Conservation (phyloP, 108 stramenopile genomes). For the Nitzschia sp. region DNA sequence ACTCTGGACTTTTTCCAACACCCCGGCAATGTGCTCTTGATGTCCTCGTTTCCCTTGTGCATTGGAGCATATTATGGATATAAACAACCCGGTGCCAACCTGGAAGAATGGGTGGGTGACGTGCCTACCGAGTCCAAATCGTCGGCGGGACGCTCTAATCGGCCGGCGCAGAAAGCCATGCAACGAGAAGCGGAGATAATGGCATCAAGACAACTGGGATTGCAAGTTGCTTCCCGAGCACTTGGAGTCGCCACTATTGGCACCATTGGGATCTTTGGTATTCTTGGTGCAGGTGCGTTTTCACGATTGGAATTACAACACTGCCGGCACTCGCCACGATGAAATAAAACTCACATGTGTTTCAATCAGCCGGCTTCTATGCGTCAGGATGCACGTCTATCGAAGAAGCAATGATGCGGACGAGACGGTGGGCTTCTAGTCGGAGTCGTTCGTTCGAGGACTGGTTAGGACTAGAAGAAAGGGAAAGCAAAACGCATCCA, state of each 20-base stretch:
- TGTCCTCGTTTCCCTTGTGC: conserved; percentile 41
- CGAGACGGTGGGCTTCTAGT: conserved; percentile 48
- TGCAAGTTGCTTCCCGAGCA: conserved; percentile 29
- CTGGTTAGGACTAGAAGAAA: conserved; percentile 45
- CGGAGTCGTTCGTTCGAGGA: conserved; percentile 44
- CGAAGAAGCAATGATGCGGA: conserved; percentile 51
- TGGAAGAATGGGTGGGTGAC: conserved; percentile 30
- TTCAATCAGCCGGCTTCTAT: conserved; percentile 13
- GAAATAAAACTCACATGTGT: background rate
- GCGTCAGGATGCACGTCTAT: conserved; percentile 47
- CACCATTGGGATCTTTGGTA: conserved; percentile 39
- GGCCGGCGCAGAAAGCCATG: conserved; percentile 1
- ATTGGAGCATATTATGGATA: conserved; percentile 47
- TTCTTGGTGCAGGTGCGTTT: conserved; percentile 30
- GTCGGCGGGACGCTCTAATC: background rate
- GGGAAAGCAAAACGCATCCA: conserved; percentile 34
- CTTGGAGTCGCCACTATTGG: conserved; percentile 39
- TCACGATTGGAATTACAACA: background rate
- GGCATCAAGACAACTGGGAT: conserved; percentile 7
- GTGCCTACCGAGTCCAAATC: background rate
- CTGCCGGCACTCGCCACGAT: background rate
- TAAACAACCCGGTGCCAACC: conserved; percentile 15
- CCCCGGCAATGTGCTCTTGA: conserved; percentile 40
- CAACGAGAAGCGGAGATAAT: background rate
- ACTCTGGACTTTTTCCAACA: conserved; percentile 19